These are phyloP conservation scores for Quercus wislizeni DNA, from an alignment of 306 rosid genomes.

Conservation along the genomic window DNA sequence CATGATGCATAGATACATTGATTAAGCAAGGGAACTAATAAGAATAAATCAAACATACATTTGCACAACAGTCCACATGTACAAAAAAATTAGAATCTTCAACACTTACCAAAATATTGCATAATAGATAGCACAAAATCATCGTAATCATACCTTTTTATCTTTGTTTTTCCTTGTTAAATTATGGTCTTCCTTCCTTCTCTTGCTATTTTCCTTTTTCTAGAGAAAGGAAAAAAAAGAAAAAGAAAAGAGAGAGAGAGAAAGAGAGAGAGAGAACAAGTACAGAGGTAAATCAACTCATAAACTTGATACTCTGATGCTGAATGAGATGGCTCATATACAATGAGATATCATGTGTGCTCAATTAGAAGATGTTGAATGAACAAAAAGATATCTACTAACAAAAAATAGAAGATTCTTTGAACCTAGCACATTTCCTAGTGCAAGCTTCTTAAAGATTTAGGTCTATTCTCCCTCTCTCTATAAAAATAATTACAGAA, in stretches of 20 bases:
- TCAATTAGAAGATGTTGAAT: background rate
- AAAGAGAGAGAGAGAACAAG: background rate
- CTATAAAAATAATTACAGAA: background rate
- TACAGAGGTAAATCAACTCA: background rate
- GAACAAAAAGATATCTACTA: background rate
- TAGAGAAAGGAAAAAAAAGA: conserved; percentile 34
- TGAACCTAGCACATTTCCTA: conserved; percentile 11
- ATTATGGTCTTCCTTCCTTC: conserved; percentile 92
- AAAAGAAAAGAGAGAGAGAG: background rate
- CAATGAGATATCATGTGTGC: background rate
- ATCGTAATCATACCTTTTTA: conserved; percentile 63
- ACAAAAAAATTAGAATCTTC: background rate
- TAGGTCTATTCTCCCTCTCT: background rate
- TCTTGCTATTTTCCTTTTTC: conserved; percentile 97
- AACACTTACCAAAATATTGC: background rate
- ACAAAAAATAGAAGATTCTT: background rate
- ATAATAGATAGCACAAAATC: background rate
- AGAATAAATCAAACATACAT: background rate
- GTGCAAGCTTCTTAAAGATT: background rate
- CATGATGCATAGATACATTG: background rate
- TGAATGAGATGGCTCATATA: background rate
- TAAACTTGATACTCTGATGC: too few relatives aligned
- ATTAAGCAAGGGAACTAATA: background rate
- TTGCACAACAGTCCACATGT: background rate
- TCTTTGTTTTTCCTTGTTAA: conserved; percentile 75